These are phyloP conservation scores for Lasiosphaeria hispida DNA, from an alignment of 495 filamentous ascomycete genomes.

Conservation along the genomic window DNA sequence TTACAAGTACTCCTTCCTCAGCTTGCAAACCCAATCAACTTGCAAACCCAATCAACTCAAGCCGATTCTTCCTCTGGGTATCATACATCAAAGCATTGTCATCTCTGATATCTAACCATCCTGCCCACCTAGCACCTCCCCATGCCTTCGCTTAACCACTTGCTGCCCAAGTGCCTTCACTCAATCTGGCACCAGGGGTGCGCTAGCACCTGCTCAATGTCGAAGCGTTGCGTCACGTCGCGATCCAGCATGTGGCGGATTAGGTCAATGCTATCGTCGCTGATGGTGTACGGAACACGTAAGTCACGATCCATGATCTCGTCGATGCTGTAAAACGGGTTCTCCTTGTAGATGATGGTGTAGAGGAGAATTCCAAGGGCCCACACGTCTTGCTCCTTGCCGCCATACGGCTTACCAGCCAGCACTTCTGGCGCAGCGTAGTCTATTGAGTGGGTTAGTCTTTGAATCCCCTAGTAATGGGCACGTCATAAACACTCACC, in stretches of 20 bases:
- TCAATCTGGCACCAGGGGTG: constrained; percentile 70
- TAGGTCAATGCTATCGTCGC: constrained; percentile 85
- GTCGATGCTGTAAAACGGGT: constrained; percentile 98
- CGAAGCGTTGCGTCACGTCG: constrained; percentile 75
- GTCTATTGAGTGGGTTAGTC: constrained; percentile 53
- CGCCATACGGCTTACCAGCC: constrained; percentile 87
- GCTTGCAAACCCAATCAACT: not conserved
- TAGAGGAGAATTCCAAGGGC: constrained; percentile 96
- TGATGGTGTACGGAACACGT: constrained; percentile 86
- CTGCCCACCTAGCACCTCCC: not conserved
- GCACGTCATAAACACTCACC: constrained; percentile 57
- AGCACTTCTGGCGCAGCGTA: constrained; percentile 97
- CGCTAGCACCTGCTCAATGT: constrained; percentile 78
- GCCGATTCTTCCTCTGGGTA: constrained; percentile 1
- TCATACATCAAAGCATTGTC: constrained; percentile 4
- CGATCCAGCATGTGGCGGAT: constrained; percentile 88
- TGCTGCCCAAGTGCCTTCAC: constrained; percentile 11
- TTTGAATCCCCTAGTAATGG: not conserved
- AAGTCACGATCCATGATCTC: constrained; percentile 98
- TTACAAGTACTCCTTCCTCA: not conserved
- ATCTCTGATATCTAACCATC: constrained; percentile 8
- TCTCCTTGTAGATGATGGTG: constrained; percentile 99
- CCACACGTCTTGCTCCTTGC: constrained; percentile 98
- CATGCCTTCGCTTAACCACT: not conserved
- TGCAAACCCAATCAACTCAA: not conserved